Percentiles rank a stretch among this genome's conserved stretches.
phyloP scores from a whole-genome alignment of 768 basidiomycete genomes.

The Suillus lakei region DNA sequence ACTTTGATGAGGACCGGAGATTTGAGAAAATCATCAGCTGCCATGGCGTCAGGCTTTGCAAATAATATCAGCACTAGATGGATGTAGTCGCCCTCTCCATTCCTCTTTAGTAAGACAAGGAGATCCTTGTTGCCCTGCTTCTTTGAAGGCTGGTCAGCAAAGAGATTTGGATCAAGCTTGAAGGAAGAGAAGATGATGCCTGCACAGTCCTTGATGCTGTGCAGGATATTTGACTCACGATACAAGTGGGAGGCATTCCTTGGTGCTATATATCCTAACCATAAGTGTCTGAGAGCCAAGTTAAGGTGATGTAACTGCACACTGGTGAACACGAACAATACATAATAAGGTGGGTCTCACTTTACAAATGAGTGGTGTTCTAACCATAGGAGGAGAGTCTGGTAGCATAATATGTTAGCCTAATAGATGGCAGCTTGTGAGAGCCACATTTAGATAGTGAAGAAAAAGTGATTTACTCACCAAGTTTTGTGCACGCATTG shows the following conservation, averaged over 20 bases:
- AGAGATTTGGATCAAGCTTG: background rate
- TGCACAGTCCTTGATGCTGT: constrained; percentile 4
- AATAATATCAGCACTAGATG: background rate
- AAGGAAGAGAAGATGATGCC: background rate
- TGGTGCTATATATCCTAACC: too few species aligned
- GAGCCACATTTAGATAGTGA: background rate
- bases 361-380: background rate
- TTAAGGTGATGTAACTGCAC: too few species aligned
- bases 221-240: too few species aligned
- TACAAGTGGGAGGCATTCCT: too few species aligned
- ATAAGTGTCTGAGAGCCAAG: too few species aligned
- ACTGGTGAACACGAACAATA: background rate
- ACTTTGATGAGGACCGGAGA: background rate
- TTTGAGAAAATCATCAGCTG: background rate
- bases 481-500: background rate
- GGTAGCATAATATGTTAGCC: background rate
- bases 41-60: background rate
- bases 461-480: background rate
- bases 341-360: background rate
- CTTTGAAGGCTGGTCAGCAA: background rate
- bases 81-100: background rate
- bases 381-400: constrained; percentile 2
- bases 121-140: constrained; percentile 1
- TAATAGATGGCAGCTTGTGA: background rate
- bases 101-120: background rate